Evolutionary conservation across 805 yeast species (phyloP).

Genomic region (Tetrapisispora nanseiensis): DNA sequence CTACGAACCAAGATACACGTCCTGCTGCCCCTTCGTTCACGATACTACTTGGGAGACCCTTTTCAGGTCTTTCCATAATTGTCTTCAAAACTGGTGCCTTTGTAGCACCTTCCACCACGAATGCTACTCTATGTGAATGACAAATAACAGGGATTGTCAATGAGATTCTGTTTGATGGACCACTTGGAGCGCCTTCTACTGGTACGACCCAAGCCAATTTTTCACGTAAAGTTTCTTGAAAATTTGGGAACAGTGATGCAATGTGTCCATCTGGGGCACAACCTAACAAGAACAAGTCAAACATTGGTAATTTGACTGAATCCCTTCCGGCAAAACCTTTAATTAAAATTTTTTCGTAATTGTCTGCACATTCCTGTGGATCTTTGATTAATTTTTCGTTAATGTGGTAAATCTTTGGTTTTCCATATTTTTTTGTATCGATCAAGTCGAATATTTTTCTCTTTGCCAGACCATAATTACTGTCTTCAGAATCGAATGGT

Average conservation of each 20-base stretch:
- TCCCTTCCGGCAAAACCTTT: constrained; percentile 93
- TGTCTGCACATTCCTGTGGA: constrained; percentile 90
- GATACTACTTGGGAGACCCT: constrained; percentile 86
- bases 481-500: constrained; percentile 70
- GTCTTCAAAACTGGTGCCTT: constrained; percentile 87
- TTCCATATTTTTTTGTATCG: constrained; percentile 27
- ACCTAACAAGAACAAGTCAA: constrained; percentile 82
- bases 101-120: constrained; percentile 93
- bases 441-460: constrained; percentile 63
- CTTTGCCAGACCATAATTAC: constrained; percentile 86
- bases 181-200: constrained; percentile 82
- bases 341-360: constrained; percentile 76
- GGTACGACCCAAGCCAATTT: constrained; percentile 92
- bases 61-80: constrained; percentile 94
- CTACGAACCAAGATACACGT: constrained; percentile 94
- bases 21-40: constrained; percentile 97
- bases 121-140: constrained; percentile 84
- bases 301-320: constrained; percentile 89
- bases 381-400: constrained; percentile 66
- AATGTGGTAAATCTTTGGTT: constrained; percentile 75
- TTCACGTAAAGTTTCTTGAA: constrained; percentile 77
- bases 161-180: constrained; percentile 79
- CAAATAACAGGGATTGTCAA: constrained; percentile 90
- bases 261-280: constrained; percentile 99
- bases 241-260: constrained; percentile 89